phyloP scores from a whole-genome alignment of 1,139 yeast species.

The Suhomyces bokatorum region DNA sequence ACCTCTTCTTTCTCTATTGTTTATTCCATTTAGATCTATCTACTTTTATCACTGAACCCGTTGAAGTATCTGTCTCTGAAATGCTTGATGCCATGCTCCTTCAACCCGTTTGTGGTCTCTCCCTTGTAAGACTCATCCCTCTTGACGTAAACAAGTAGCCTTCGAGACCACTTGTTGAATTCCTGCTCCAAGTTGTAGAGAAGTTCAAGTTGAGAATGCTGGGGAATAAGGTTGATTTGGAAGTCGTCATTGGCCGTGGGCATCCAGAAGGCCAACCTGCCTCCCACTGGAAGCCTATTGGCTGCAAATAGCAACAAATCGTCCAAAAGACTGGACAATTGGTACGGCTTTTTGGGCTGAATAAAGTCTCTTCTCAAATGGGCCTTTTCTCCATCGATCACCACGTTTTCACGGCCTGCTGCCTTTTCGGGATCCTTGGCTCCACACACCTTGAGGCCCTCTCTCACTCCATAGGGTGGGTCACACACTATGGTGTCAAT shows the following conservation, averaged over 20 bases:
- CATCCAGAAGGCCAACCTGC: conserved; percentile 95
- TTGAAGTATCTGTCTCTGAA: conserved; percentile 82
- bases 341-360: conserved; percentile 91
- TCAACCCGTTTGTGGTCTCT: conserved; percentile 48
- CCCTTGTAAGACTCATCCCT: conserved; percentile 62
- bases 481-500: conserved; percentile 90
- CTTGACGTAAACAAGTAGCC: conserved; percentile 77
- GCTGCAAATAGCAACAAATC: conserved; percentile 78
- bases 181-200: conserved; percentile 79
- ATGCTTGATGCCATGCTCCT: conserved; percentile 45
- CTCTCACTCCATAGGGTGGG: conserved; percentile 98
- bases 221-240: conserved; percentile 72
- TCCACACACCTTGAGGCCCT: conserved; percentile 91
- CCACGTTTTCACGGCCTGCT: conserved; percentile 65
- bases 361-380: conserved; percentile 78
- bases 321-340: conserved; percentile 69
- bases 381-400: conserved; percentile 78
- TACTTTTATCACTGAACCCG: conserved; percentile 52
- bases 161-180: conserved; percentile 89
- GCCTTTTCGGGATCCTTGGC: conserved; percentile 61
- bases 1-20: background rate
- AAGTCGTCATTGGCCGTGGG: conserved; percentile 93
- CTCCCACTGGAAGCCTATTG: conserved; percentile 65
- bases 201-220: conserved; percentile 70
- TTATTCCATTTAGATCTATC: conserved; percentile 14